phyloP scores from a whole-genome alignment of 176 grass and related monocot species.

The Triticum monococcum region DNA sequence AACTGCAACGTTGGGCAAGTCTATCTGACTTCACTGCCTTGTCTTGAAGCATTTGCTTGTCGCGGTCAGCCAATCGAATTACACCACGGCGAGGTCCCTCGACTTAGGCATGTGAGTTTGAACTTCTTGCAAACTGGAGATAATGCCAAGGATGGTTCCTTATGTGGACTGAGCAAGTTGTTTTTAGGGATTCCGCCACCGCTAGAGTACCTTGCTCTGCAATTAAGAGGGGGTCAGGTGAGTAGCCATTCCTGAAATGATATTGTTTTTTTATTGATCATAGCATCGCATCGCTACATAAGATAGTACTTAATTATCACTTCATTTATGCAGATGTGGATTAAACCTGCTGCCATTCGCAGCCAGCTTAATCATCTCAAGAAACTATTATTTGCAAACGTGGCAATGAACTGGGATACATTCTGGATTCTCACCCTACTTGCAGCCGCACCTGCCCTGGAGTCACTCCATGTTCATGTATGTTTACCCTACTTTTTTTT shows the following conservation, averaged over 20 bases:
- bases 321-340: slow-evolving; percentile 22
- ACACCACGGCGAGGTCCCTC: slow-evolving; percentile 2
- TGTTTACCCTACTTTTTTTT: not conserved
- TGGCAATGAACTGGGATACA: not conserved
- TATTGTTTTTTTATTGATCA: not conserved
- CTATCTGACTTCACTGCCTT: slow-evolving; percentile 6
- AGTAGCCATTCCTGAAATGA: slow-evolving; percentile 4
- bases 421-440: slow-evolving; percentile 24
- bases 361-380: not conserved
- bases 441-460: slow-evolving; percentile 10
- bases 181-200: slow-evolving; percentile 8
- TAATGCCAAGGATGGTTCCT: not conserved
- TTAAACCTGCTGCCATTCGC: slow-evolving; percentile 5
- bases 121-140: slow-evolving; percentile 15
- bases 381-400: slow-evolving; percentile 22
- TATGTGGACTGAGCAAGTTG: slow-evolving; percentile 23
- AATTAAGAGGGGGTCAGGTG: slow-evolving; percentile 25
- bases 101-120: slow-evolving; percentile 20
- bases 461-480: slow-evolving; percentile 14
- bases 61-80: slow-evolving; percentile 13
- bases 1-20: slow-evolving; percentile 17
- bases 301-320: not conserved
- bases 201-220: slow-evolving; percentile 26
- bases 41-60: slow-evolving; percentile 21
- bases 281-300: not conserved